Evolutionary conservation across 805 yeast genomes (phyloP).

Genomic region (Priceomyces fermenticarens): DNA sequence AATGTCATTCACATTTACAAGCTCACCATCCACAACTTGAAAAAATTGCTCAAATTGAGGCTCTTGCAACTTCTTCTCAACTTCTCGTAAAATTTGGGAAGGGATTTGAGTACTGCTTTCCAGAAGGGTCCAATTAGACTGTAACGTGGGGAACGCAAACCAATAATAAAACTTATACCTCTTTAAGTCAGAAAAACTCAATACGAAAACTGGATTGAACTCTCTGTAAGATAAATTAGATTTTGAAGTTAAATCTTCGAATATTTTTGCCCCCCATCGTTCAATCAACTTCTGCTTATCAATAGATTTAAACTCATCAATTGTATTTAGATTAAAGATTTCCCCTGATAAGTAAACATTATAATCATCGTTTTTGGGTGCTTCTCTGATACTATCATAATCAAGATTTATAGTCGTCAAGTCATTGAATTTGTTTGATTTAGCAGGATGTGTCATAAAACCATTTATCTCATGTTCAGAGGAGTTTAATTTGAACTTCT

Average conservation of each 20-base stretch:
- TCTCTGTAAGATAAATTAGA: slow-evolving; percentile 21
- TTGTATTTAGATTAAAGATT: slow-evolving; percentile 66
- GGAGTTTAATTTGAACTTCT: slow-evolving; percentile 64
- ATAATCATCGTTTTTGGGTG: slow-evolving; percentile 4
- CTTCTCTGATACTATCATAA: slow-evolving; percentile 24
- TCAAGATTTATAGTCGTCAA: slow-evolving; percentile 34
- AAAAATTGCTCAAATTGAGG: slow-evolving; percentile 8
- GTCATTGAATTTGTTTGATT: slow-evolving; percentile 33
- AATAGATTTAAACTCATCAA: slow-evolving; percentile 74
- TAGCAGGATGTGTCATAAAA: slow-evolving; percentile 32
- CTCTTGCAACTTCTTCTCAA: neutral
- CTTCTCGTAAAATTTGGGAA: neutral
- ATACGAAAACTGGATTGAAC: slow-evolving; percentile 32
- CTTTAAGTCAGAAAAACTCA: slow-evolving; percentile 85
- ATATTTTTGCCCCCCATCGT: slow-evolving; percentile 28
- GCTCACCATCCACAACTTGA: slow-evolving; percentile 10
- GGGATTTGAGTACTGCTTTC: slow-evolving; percentile 4
- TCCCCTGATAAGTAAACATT: slow-evolving; percentile 29
- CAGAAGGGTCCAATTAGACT: slow-evolving; percentile 45
- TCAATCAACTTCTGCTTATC: slow-evolving; percentile 63
- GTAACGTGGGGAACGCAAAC: slow-evolving; percentile 75
- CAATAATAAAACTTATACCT: slow-evolving; percentile 87
- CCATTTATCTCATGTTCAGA: slow-evolving; percentile 44
- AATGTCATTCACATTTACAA: neutral
- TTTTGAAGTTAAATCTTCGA: slow-evolving; percentile 27